Conservation (phyloP, 495 filamentous ascomycete genomes). For the Bombardia bombarda region DNA sequence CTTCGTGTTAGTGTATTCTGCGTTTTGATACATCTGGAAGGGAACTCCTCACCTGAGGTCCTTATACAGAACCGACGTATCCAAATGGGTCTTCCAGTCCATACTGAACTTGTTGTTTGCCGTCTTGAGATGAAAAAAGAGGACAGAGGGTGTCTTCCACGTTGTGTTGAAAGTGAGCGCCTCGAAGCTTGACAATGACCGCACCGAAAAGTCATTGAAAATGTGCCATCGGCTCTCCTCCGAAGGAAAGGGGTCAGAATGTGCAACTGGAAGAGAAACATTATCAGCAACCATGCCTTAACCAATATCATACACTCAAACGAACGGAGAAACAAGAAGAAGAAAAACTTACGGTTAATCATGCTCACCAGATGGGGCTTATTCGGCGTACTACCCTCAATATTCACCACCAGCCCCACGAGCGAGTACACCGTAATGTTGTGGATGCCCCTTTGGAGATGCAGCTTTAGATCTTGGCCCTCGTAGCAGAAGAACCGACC, state of each 20-base stretch:
- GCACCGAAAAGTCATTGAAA: slow-evolving; percentile 95
- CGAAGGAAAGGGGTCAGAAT: slow-evolving; percentile 50
- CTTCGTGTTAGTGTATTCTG: too few relatives aligned
- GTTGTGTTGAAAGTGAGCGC: slow-evolving; percentile 77
- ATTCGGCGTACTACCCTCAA: slow-evolving; percentile 72
- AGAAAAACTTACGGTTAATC: slow-evolving; percentile 56
- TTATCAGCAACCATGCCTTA: too few relatives aligned
- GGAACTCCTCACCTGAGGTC: slow-evolving; percentile 47
- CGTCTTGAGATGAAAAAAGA: slow-evolving; percentile 74
- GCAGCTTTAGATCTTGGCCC: slow-evolving; percentile 71
- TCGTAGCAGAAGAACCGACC: slow-evolving; percentile 86
- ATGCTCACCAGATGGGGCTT: slow-evolving; percentile 88
- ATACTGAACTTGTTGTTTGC: slow-evolving; percentile 70
- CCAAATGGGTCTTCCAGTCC: slow-evolving; percentile 74
- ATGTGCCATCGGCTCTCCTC: slow-evolving; percentile 72
- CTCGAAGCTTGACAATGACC: slow-evolving; percentile 66
- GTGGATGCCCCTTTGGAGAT: slow-evolving; percentile 52
- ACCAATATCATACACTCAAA: neutral
- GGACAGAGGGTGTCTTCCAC: slow-evolving; percentile 85
- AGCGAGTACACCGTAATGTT: slow-evolving; percentile 81
- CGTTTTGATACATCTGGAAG: too few relatives aligned
- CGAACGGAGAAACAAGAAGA: neutral
- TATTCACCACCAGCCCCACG: slow-evolving; percentile 82
- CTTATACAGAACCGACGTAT: slow-evolving; percentile 74
- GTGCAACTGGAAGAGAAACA: slow-evolving; percentile 46